Base-by-base conservation (phyloP, 23 red algal species). In the Pyropia haitanensis region DNA sequence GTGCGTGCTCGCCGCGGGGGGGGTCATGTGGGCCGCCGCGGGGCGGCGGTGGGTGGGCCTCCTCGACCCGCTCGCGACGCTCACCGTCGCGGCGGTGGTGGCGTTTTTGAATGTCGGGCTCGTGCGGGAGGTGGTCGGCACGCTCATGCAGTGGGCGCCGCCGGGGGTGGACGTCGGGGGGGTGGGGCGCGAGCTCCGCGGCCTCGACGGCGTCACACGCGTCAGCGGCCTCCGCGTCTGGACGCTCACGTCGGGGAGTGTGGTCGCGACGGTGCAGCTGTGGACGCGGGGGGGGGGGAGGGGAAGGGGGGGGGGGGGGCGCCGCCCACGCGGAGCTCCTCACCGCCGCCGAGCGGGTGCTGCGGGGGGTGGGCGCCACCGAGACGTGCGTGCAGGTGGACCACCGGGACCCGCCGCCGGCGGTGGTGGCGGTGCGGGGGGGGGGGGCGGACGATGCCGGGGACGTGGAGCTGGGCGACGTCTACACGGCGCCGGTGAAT, bases 41-140 rank as follows among this genome's bases (percentile, higher is more conserved):
- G 39, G 39, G 8, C 7, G 39, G 39, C 5, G 39, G 39, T 46
- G 39, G 39, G 39, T 7, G 39, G 39, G 8, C 39, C 17, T 70
- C 14, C n/a, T 87, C 31, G 81, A 87, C 49, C 81, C 81, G 29
- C 27, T 77, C 30, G 54, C 76, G 28, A 87, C 81, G 8, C 27
- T 87, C 16, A 56, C 69, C 14, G 71, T 87, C 56, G 81, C 75
- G n/a, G 51, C n/a, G 2, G 8, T 87, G 16, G 61, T 87, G 18
- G 51, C 75, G 23, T 4, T 62, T 9, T 49, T 87, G 60, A 87
- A 87, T 55, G 15, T 60, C 2, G 28, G 70, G 26, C 75, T 87
- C 15, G 71, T 60, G 4, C 58, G 19, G 1, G 81, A 87, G 31
- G 67, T 64, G 19, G 63, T 87, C 2, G 58, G 49, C 22, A 64